phyloP scores from a whole-genome alignment of 345 rosid genomes.

The Brassica napus region DNA sequence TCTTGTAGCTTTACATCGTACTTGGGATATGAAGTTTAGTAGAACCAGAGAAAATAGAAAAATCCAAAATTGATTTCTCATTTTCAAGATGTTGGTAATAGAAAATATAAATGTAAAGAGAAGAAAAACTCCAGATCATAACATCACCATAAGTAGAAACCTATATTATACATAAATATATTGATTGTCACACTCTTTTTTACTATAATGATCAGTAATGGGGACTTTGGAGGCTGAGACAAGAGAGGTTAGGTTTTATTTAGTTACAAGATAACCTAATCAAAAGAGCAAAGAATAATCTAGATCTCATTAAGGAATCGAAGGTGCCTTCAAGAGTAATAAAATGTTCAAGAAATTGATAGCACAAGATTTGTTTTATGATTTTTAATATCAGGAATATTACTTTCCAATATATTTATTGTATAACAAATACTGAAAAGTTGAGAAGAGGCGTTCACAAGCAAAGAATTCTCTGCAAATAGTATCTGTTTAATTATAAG shows the following conservation, averaged over 20 bases:
- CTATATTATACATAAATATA: background rate
- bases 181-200: slow-evolving; percentile 1
- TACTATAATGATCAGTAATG: slow-evolving; percentile 12
- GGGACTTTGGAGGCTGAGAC: slow-evolving; percentile 13
- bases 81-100: slow-evolving; percentile 1
- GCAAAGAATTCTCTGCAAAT: slow-evolving; percentile 31
- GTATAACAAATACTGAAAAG: slow-evolving; percentile 16
- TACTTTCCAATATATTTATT: background rate
- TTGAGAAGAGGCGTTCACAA: slow-evolving; percentile 28
- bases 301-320: slow-evolving; percentile 34
- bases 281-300: slow-evolving; percentile 26
- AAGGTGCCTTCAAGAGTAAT: slow-evolving; percentile 40
- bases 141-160: slow-evolving; percentile 19
- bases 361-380: background rate
- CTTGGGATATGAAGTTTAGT: slow-evolving; percentile 23
- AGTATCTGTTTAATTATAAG: background rate
- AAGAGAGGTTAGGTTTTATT: slow-evolving; percentile 1
- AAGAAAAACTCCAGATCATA: slow-evolving; percentile 19
- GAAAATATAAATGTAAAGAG: background rate
- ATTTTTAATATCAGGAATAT: background rate
- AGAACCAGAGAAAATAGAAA: slow-evolving; percentile 17
- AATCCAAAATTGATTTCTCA: slow-evolving; percentile 27
- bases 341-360: slow-evolving; percentile 16
- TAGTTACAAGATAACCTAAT: slow-evolving; percentile 17
- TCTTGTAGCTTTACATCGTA: slow-evolving; percentile 22